Evolutionary conservation across 495 filamentous ascomycete genomes (phyloP).

Genomic region (Aspergillus sclerotioniger): DNA sequence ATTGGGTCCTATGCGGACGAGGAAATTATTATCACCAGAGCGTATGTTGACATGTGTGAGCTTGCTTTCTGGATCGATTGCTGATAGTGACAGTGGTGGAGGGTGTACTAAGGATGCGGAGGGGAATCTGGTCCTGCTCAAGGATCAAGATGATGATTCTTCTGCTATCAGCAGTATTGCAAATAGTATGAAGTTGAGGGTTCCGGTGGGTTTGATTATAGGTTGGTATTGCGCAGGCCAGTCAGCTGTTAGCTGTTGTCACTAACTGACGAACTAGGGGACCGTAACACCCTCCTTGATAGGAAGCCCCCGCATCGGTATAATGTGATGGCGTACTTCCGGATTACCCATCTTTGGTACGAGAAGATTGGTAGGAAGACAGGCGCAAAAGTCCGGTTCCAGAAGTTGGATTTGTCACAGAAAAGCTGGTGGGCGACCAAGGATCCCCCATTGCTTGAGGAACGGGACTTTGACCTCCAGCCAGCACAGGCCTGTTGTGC

Average conservation of each 20-base stretch:
- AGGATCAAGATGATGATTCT: slow-evolving; percentile 40
- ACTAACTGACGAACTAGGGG: slow-evolving; percentile 37
- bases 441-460: slow-evolving; percentile 20
- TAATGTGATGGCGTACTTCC: slow-evolving; percentile 71
- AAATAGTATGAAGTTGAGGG: slow-evolving; percentile 30
- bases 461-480: slow-evolving; percentile 23
- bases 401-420: slow-evolving; percentile 60
- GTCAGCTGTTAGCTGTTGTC: too few relatives aligned
- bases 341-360: slow-evolving; percentile 68
- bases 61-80: neutral
- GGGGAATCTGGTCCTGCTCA: slow-evolving; percentile 40
- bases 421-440: slow-evolving; percentile 70
- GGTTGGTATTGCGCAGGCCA: slow-evolving; percentile 52
- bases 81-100: slow-evolving; percentile 52
- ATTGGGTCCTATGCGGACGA: slow-evolving; percentile 57
- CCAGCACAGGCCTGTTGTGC: slow-evolving; percentile 34
- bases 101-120: slow-evolving; percentile 34
- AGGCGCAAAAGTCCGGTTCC: slow-evolving; percentile 60
- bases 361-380: slow-evolving; percentile 52
- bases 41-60: slow-evolving; percentile 46
- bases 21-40: slow-evolving; percentile 63
- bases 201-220: slow-evolving; percentile 57
- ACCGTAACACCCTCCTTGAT: slow-evolving; percentile 49
- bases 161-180: slow-evolving; percentile 33
- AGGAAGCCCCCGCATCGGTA: slow-evolving; percentile 61